Evolutionary conservation across 148 eudicot genomes (phyloP).

Genomic region (Rhododendron molle): DNA sequence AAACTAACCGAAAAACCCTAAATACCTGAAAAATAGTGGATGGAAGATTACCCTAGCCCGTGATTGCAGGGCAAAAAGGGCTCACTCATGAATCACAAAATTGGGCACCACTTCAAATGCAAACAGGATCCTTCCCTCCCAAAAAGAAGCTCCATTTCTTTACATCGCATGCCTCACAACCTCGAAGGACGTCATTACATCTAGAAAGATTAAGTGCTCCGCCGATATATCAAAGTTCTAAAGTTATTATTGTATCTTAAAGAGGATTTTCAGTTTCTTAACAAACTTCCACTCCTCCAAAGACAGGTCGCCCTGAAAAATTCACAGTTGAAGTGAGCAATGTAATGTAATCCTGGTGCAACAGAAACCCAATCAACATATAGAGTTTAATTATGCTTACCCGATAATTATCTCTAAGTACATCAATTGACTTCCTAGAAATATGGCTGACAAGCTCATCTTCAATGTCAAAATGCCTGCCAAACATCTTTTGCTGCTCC

Average conservation of each 20-base stretch:
- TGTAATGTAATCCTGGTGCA: neutral
- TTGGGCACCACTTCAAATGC: too few relatives aligned
- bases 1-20: too few relatives aligned
- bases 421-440: constrained; percentile 70
- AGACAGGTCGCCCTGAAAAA: constrained; percentile 53
- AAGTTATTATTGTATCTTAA: constrained; percentile 49
- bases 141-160: too few relatives aligned
- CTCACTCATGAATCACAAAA: too few relatives aligned
- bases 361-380: neutral
- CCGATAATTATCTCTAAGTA: constrained; percentile 66
- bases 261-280: constrained; percentile 58
- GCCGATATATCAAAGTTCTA: too few relatives aligned
- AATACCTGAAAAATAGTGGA: too few relatives aligned
- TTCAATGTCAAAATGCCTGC: constrained; percentile 84
- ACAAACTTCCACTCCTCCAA: constrained; percentile 59
- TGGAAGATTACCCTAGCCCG: too few relatives aligned
- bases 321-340: neutral
- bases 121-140: too few relatives aligned
- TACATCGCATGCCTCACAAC: too few relatives aligned
- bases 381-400: constrained; percentile 27
- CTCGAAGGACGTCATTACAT: too few relatives aligned
- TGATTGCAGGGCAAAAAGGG: too few relatives aligned
- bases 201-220: too few relatives aligned
- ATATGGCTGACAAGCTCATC: constrained; percentile 92
- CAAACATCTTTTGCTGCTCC: constrained; percentile 86